Evolutionary conservation across 306 rosid species (phyloP).

Genomic region (Parietaria judaica): DNA sequence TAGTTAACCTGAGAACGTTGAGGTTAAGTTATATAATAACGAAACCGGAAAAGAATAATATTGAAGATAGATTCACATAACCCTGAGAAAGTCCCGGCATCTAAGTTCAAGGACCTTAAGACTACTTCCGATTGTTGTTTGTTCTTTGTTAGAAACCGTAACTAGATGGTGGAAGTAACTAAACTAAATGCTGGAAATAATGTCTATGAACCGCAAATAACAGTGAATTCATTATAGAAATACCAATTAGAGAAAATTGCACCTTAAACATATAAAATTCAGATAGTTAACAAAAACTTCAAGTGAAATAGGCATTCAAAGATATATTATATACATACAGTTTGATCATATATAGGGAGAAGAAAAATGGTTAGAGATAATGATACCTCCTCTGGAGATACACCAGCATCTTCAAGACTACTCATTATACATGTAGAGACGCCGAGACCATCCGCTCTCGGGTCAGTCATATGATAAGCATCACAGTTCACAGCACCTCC

Average conservation of each 20-base stretch:
- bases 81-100: neutral
- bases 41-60: slow-evolving; percentile 1
- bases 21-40: neutral
- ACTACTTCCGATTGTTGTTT: neutral
- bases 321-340: no score
- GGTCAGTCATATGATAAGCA: slow-evolving; percentile 98
- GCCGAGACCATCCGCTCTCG: slow-evolving; percentile 96
- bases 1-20: slow-evolving; percentile 69
- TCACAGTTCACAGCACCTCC: slow-evolving; percentile 99
- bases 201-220: no score
- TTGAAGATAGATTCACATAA: neutral
- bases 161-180: no score
- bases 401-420: slow-evolving; percentile 96
- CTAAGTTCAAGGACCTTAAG: neutral
- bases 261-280: no score
- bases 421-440: slow-evolving; percentile 90
- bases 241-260: no score
- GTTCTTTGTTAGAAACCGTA: no score
- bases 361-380: neutral
- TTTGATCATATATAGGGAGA: neutral
- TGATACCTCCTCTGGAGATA: slow-evolving; percentile 92
- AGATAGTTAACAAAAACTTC: no score
- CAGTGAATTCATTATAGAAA: no score
- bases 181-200: no score
- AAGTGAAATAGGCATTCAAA: no score